Percentiles rank a stretch among this genome's conserved stretches.
Conservation (phyloP, 2,329 filamentous ascomycete genomes). For the Epichloe sibirici region DNA sequence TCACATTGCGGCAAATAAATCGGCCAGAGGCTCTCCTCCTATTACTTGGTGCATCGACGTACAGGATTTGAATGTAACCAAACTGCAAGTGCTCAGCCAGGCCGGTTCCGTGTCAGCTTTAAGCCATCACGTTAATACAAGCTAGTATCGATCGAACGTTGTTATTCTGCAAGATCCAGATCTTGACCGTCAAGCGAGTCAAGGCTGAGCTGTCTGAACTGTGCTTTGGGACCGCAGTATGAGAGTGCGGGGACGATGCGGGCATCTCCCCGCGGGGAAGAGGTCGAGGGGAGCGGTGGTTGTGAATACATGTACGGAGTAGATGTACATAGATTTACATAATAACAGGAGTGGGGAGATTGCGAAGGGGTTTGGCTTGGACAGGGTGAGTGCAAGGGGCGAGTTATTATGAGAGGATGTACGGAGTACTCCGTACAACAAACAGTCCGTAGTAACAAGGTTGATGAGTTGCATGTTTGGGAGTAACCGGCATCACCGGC, state of each 20-base stretch:
- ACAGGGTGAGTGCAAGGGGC: not conserved
- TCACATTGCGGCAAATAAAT: too few relatives aligned
- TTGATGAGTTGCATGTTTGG: conserved; percentile 15
- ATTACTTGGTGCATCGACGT: too few relatives aligned
- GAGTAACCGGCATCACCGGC: conserved; percentile 52
- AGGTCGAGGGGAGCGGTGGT: conserved; percentile 8
- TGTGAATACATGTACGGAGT: conserved; percentile 10
- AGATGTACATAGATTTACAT: not conserved
- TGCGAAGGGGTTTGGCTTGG: not conserved
- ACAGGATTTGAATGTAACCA: too few relatives aligned
- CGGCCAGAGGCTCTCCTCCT: too few relatives aligned
- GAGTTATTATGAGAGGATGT: conserved; percentile 11
- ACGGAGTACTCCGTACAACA: too few relatives aligned
- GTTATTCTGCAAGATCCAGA: too few relatives aligned
- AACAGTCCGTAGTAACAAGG: too few relatives aligned
- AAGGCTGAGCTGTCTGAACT: conserved; percentile 12
- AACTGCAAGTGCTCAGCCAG: too few relatives aligned
- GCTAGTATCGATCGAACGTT: too few relatives aligned
- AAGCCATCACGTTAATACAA: too few relatives aligned
- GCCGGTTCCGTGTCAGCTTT: too few relatives aligned
- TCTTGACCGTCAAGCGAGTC: too few relatives aligned
- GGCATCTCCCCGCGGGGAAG: conserved; percentile 6
- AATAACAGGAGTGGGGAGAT: not conserved
- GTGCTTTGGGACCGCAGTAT: conserved; percentile 6
- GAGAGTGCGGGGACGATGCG: conserved; percentile 8